Evolutionary conservation across 176 grass and related monocot genomes (phyloP).

Genomic region (Phoenix roebelenii): DNA sequence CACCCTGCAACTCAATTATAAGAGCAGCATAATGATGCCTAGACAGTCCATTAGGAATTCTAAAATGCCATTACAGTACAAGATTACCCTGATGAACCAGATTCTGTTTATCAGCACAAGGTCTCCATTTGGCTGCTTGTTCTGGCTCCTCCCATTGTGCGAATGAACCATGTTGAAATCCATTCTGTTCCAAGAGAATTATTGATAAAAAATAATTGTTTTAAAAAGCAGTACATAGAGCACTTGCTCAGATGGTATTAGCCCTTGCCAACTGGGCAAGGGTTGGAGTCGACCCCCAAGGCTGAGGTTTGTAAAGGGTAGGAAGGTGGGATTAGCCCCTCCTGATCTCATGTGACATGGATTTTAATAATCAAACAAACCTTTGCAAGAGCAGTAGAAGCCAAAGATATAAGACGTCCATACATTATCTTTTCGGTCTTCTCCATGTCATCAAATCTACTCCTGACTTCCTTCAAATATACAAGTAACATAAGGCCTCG

Average conservation of each 20-base stretch:
- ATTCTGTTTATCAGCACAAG: slow-evolving; percentile 60
- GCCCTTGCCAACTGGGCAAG: too few species aligned
- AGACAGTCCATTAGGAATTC: background rate
- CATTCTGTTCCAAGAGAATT: slow-evolving; percentile 44
- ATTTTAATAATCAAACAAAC: slow-evolving; percentile 19
- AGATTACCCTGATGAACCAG: slow-evolving; percentile 31
- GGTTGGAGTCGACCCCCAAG: too few species aligned
- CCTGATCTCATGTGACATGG: background rate
- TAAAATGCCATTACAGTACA: background rate
- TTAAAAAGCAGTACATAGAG: too few species aligned
- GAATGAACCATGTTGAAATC: slow-evolving; percentile 20
- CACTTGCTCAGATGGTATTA: too few species aligned
- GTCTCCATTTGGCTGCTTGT: slow-evolving; percentile 53
- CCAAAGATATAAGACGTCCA: slow-evolving; percentile 49
- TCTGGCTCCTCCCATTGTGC: slow-evolving; percentile 52
- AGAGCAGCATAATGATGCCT: slow-evolving; percentile 2
- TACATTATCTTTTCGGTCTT: slow-evolving; percentile 61
- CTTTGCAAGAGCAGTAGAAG: slow-evolving; percentile 40
- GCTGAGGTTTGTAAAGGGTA: too few species aligned
- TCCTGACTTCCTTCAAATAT: slow-evolving; percentile 40
- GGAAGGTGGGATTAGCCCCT: too few species aligned
- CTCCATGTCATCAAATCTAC: slow-evolving; percentile 25
- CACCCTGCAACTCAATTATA: too few species aligned
- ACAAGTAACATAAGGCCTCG: background rate
- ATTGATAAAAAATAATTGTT: too few species aligned